Base-by-base conservation (phyloP, 1,284 basidiomycete genomes). In the Ustilago loliicola region DNA sequence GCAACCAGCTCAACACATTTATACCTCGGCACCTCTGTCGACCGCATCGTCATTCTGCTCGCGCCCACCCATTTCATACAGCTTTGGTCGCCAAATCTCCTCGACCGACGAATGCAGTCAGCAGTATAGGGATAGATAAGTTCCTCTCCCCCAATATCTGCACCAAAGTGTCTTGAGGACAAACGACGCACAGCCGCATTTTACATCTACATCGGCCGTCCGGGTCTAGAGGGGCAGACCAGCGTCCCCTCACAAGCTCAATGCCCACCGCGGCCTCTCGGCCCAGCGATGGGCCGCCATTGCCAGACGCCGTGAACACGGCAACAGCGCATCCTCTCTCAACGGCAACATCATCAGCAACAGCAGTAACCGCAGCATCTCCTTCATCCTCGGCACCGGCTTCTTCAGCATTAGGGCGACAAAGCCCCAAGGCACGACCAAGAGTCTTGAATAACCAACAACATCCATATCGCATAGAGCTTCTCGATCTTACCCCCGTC, bases 381-480 rank as follows among this genome's bases (percentile, higher is more conserved):
- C n/a, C 65, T 29, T 25, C 54, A 47, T 21, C 61, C 27, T n/a
- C 65, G 48, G 36, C 62, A 48, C 8, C 58, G 15, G 51, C 30
- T 1, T 71, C 68, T 1, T 42, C 59, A 2, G 34, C 40, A 13
- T 17, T 42, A 25, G 57, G 29, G 13, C 66, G 61, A 1, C 61
- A 62, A 10, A 72, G 59, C n/a, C 69, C 61, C 21, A 73, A 73
- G 32, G 42, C 66, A 21, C 56, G 61, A 6, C 72, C 72, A 74
- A 40, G 66, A 32, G 54, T 61, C 10, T 53, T 68, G 36, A 74
- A 71, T 50, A 55, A 75, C 25, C 65, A 66, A 23, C 80, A 82
- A 13, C 80, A 83, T 45, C 79, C 79, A 1, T 81, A 78, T 63
- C 76, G 82, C 27, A 76, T 83, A 56, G 81, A 83, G 45, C 75